Base-by-base conservation (phyloP, 139 green algal species). In the Picochlorum sp. region DNA sequence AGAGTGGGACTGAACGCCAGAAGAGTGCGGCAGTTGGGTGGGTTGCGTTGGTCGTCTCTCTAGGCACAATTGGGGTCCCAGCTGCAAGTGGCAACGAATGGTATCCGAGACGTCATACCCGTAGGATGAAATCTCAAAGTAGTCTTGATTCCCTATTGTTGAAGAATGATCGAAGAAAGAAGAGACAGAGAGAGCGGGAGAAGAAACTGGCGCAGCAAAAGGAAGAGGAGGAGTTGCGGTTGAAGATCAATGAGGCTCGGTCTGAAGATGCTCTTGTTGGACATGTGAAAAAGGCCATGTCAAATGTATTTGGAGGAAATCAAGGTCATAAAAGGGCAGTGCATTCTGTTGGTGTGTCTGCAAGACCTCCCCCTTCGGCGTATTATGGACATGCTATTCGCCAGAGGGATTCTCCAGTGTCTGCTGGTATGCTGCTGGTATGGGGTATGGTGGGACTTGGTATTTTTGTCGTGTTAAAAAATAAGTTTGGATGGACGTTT, bases 401-500 rank as follows among this genome's bases (percentile, higher is more conserved):
- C 6, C 47, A 54, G n/a, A 54, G 47, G 47, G 47, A 54, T 18
- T 10, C 16, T 20, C 47, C 47, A 26, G 18, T 54, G 47, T 20
- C 47, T 54, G 47, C 6, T 24, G 47, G 47, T 21, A 26, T 21
- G 21, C 66, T 45, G 47, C 21, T 37, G 24, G 16, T 54, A 7
- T 54, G 47, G 47, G n/a, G 18, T 6, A 8, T 54, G 16, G 18
- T 54, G n/a, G 47, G 47, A 13, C 10, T 20, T 26, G 16, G 18
- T 20, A 21, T 24, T 20, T 54, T 54, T 20, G 5, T 54, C 7
- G 16, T 9, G 16, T 13, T 54, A 54, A 54, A 54, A 54, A 54
- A 54, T 54, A 54, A 54, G 13, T 54, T 54, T 54, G 47, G 47
- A 21, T 54, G 47, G 47, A 54, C 16, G 34, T 41, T 41, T 41